Evolutionary conservation across 2,329 filamentous ascomycete species (phyloP).

Genomic region (Graphilbum ipis-grandicollis): DNA sequence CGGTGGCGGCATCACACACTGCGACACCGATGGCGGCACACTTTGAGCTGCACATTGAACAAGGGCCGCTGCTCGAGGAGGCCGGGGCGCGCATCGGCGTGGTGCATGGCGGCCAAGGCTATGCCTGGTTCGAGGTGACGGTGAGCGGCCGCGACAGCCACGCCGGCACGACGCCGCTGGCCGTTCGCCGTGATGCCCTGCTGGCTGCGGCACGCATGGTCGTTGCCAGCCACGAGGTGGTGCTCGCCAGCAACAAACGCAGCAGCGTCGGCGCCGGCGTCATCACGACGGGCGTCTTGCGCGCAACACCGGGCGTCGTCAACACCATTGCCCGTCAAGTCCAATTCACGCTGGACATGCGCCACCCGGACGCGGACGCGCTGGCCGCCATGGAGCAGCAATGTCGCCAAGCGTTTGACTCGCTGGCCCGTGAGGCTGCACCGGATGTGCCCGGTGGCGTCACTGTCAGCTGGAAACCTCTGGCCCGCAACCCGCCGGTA

Average conservation of each 20-base stretch:
- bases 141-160: conserved; percentile 52
- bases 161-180: conserved; percentile 51
- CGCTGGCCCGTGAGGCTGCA: conserved; percentile 38
- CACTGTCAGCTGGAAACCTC: conserved; percentile 34
- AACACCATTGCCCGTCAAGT: conserved; percentile 58
- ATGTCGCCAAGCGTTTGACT: conserved; percentile 27
- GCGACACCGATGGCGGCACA: conserved; percentile 54
- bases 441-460: conserved; percentile 31
- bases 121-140: conserved; percentile 53
- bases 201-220: conserved; percentile 18
- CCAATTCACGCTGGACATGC: conserved; percentile 50
- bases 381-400: conserved; percentile 16
- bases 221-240: conserved; percentile 12
- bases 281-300: conserved; percentile 14
- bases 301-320: conserved; percentile 31
- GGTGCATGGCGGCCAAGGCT: conserved; percentile 57
- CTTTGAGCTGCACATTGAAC: conserved; percentile 76
- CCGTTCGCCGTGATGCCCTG: conserved; percentile 14
- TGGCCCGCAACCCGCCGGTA: conserved; percentile 43
- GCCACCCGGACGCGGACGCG: conserved; percentile 34
- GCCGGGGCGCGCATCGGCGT: conserved; percentile 47
- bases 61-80: conserved; percentile 57
- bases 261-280: conserved; percentile 8
- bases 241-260: conserved; percentile 5
- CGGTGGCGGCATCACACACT: conserved; percentile 34